Percentiles rank a stretch among this genome's conserved stretches.
Evolutionary conservation across 2,329 filamentous ascomycete genomes (phyloP).

Genomic region (Penicillium janthinellum): DNA sequence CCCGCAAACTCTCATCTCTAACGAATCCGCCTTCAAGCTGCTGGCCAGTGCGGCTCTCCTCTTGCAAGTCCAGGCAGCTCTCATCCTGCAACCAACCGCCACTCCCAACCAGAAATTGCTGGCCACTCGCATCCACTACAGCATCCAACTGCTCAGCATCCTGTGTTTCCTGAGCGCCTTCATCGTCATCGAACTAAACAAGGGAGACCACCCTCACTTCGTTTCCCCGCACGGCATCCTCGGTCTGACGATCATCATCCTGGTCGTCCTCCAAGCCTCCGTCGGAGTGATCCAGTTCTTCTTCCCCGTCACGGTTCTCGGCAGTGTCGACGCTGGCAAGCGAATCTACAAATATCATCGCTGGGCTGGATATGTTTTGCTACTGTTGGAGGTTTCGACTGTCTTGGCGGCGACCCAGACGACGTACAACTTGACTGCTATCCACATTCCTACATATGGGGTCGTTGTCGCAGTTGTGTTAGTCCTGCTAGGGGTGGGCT

Average conservation of each 20-base stretch:
- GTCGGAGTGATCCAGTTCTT: slow-evolving; percentile 85
- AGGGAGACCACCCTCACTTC: slow-evolving; percentile 69
- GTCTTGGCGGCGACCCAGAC: slow-evolving; percentile 76
- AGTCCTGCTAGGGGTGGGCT: slow-evolving; percentile 70
- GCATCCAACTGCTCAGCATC: slow-evolving; percentile 62
- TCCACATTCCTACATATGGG: slow-evolving; percentile 76
- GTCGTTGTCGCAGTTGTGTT: slow-evolving; percentile 67
- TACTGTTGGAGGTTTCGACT: slow-evolving; percentile 72
- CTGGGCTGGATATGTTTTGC: slow-evolving; percentile 70
- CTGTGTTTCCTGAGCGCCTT: slow-evolving; percentile 45
- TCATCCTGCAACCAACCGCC: slow-evolving; percentile 85
- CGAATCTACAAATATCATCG: slow-evolving; percentile 89
- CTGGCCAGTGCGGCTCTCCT: slow-evolving; percentile 62
- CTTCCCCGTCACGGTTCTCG: slow-evolving; percentile 67
- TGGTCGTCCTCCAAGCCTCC: slow-evolving; percentile 71
- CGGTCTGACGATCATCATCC: slow-evolving; percentile 72
- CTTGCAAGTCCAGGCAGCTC: slow-evolving; percentile 74
- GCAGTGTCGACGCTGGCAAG: slow-evolving; percentile 77
- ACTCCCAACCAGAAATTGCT: slow-evolving; percentile 71
- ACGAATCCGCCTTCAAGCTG: slow-evolving; percentile 51
- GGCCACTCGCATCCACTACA: slow-evolving; percentile 67
- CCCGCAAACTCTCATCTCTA: slow-evolving; percentile 33
- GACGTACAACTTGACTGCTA: slow-evolving; percentile 66
- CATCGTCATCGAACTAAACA: slow-evolving; percentile 68
- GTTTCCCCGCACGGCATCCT: slow-evolving; percentile 79